Base-by-base conservation (phyloP, 2,329 filamentous ascomycete species). In the Neofusicoccum ribis region DNA sequence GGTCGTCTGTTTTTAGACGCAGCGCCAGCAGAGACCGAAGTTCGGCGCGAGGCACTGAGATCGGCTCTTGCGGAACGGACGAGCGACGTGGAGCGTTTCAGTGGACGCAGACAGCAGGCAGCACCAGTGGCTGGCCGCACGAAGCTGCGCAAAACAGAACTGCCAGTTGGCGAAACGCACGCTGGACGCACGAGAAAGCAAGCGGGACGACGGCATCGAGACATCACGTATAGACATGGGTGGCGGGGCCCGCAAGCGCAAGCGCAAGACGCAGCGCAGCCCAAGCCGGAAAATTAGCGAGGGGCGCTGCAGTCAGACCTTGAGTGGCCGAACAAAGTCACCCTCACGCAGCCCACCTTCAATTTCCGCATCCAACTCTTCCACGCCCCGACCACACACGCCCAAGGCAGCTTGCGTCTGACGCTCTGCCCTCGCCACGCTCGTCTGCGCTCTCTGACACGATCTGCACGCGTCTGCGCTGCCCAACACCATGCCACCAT, bases 401-500 rank as follows among this genome's bases (percentile, higher is more conserved):
- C 56, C 56, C 43, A 47, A 60, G 39, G 50, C 50, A 47, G 41
- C 36, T 31, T 47, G 43, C 43, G 56, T 60, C 39, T 17, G 27
- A 60, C 56, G 12, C 23, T n/a, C 43, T 46, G n/a, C 43, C 23
- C 56, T 44, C 27, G n/a, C 56, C 43, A 47, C 56, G 17, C 31
- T 39, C 43, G 56, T 43, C 43, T 60, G 15, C 56, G 17, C 43
- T 47, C 43, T 46, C 43, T 60, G 31, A 60, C 43, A 37, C 56
- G 56, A 60, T 60, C 56, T 60, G 31, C 56, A 37, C 56, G 31
- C 43, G 11, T 60, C 17, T 36, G 41, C 43, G 44, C 43, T 46
- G 17, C 56, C 41, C 64, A 60, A 51, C 56, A 68, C 51, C 64
- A 78, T 78, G 76, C 73, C 76, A 66, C 75, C 76, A 67, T 76